These are phyloP conservation scores for Eutrema japonicum DNA, from an alignment of 345 rosid genomes.

Conservation along the genomic window DNA sequence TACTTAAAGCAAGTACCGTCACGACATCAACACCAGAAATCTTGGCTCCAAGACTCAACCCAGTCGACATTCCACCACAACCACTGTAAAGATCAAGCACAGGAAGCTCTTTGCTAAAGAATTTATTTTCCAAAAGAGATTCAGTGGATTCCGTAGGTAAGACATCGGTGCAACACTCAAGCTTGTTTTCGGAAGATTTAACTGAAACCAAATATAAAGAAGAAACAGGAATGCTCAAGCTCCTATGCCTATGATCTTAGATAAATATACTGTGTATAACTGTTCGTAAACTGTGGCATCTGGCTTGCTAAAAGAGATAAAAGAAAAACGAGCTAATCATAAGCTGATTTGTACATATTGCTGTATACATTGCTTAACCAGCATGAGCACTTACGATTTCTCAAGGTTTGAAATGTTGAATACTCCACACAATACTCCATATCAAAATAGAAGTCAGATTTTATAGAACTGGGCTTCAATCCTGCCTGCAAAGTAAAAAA, in stretches of 20 bases:
- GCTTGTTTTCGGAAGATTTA: constrained; percentile 40
- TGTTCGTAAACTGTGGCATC: constrained; percentile 20
- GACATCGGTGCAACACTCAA: constrained; percentile 36
- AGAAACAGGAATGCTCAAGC: constrained; percentile 25
- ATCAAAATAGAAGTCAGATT: constrained; percentile 76
- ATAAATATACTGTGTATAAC: constrained; percentile 28
- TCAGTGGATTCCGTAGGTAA: constrained; percentile 37
- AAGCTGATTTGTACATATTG: constrained; percentile 9
- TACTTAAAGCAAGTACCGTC: constrained; percentile 62
- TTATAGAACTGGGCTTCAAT: constrained; percentile 46
- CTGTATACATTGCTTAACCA: constrained; percentile 23
- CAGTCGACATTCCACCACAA: constrained; percentile 99
- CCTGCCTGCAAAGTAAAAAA: constrained; percentile 56
- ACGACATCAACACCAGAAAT: constrained; percentile 65
- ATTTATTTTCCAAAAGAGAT: constrained; percentile 34
- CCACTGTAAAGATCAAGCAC: constrained; percentile 91
- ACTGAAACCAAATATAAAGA: constrained; percentile 45
- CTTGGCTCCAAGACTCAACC: constrained; percentile 89
- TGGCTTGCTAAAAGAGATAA: constrained; percentile 1
- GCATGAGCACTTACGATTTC: constrained; percentile 53
- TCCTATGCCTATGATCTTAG: constrained; percentile 25
- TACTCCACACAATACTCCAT: constrained; percentile 93
- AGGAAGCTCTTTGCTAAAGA: constrained; percentile 50
- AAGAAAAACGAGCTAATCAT: constrained; percentile 9
- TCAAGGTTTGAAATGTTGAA: constrained; percentile 75